A percentile compares a stretch with the other conserved stretches of the same genome.
phyloP scores from a whole-genome alignment of 257 asterid genomes.

The Forsythia viridissima region DNA sequence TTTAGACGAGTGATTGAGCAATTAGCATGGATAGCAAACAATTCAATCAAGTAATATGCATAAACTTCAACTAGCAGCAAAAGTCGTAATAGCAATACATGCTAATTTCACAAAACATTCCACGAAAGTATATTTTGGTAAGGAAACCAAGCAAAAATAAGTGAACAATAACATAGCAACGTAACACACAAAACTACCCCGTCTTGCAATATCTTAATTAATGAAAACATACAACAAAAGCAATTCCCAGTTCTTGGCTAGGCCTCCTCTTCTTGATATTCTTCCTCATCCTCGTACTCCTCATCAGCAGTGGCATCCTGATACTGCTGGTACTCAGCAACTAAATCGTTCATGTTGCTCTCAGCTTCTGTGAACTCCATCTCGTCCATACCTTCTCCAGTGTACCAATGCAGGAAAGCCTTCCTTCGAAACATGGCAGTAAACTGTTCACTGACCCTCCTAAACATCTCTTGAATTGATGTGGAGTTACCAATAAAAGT shows the following conservation, averaged over 20 bases:
- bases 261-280: not conserved
- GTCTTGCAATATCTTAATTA: not conserved
- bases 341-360: constrained; percentile 28
- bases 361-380: not conserved
- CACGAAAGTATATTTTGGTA: not conserved
- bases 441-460: constrained; percentile 34
- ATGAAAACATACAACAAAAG: not conserved
- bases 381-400: not conserved
- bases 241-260: not conserved
- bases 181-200: not conserved
- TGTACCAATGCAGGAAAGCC: not conserved
- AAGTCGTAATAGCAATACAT: not conserved
- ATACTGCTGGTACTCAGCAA: constrained; percentile 29
- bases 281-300: constrained; percentile 17
- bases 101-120: not conserved
- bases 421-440: constrained; percentile 30
- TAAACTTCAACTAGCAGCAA: no score
- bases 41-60: not conserved
- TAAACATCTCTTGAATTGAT: constrained; percentile 19
- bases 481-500: not conserved
- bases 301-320: constrained; percentile 35
- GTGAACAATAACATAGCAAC: not conserved
- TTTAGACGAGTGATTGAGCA: no score
- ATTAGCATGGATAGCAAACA: no score
- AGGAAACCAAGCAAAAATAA: not conserved